Percentiles rank a stretch among this genome's conserved stretches.
phyloP scores from a whole-genome alignment of 495 filamentous ascomycete species.

The Opeltia flavorubescens region DNA sequence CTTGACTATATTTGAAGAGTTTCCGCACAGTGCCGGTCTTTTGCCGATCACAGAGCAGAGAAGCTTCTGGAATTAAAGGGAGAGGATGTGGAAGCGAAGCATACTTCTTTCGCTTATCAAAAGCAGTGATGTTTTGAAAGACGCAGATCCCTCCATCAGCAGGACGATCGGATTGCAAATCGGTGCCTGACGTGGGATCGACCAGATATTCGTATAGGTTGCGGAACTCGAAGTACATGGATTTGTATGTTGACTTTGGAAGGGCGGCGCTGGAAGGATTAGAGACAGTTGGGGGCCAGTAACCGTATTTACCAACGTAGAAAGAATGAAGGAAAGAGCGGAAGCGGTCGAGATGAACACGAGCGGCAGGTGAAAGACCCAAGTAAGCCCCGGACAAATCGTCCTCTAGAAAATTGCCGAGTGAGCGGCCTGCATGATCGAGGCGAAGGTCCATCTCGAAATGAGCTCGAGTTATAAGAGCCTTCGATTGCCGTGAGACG shows the following conservation, averaged over 20 bases:
- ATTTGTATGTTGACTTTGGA: slow-evolving; percentile 33
- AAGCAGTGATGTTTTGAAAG: slow-evolving; percentile 41
- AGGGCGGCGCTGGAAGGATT: slow-evolving; percentile 26
- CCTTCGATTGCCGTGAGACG: slow-evolving; percentile 38
- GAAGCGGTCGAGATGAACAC: slow-evolving; percentile 48
- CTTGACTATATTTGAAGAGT: slow-evolving; percentile 18
- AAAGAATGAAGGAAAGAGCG: slow-evolving; percentile 44
- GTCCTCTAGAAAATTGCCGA: slow-evolving; percentile 45
- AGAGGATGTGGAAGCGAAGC: slow-evolving; percentile 39
- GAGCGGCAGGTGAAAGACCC: slow-evolving; percentile 34
- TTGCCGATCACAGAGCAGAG: background rate
- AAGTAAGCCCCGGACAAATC: slow-evolving; percentile 42
- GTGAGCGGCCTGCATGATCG: slow-evolving; percentile 27
- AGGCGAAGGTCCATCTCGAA: slow-evolving; percentile 49
- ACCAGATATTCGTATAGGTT: slow-evolving; percentile 48
- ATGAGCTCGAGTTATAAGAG: slow-evolving; percentile 43
- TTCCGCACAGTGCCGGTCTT: slow-evolving; percentile 11
- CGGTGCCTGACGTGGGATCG: slow-evolving; percentile 31
- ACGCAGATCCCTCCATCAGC: slow-evolving; percentile 45
- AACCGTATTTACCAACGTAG: slow-evolving; percentile 46
- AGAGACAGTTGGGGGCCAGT: slow-evolving; percentile 41
- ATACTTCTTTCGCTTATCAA: slow-evolving; percentile 42
- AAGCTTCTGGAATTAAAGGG: slow-evolving; percentile 39
- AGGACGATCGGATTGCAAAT: slow-evolving; percentile 24
- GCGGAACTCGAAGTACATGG: slow-evolving; percentile 49